Conservation (phyloP, 768 basidiomycete genomes). For the Mycena polygramma region DNA sequence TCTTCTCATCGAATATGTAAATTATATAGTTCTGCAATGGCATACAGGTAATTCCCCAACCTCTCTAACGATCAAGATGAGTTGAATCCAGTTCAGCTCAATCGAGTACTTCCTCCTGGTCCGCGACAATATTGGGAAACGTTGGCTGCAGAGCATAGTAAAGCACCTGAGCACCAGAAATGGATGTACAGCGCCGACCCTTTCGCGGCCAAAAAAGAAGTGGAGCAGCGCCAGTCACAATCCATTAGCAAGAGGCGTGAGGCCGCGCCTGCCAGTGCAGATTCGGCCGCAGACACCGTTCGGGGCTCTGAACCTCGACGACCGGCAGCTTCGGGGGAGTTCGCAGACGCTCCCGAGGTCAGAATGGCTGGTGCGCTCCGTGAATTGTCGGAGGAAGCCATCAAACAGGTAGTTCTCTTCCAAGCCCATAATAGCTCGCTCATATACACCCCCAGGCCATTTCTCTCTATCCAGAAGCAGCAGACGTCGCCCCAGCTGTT, state of each 20-base stretch:
- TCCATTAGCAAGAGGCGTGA: constrained; percentile 59
- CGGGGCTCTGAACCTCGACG: constrained; percentile 39
- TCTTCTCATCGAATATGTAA: constrained; percentile 46
- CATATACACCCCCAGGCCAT: constrained; percentile 56
- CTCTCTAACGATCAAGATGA: constrained; percentile 83
- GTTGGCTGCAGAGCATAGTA: constrained; percentile 78
- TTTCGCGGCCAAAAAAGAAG: constrained; percentile 78
- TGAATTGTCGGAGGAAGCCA: constrained; percentile 83
- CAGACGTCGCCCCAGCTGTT: constrained; percentile 47
- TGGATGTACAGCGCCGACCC: constrained; percentile 95
- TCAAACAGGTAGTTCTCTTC: constrained; percentile 71
- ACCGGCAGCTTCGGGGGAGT: constrained; percentile 49
- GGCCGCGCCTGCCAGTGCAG: constrained; percentile 29
- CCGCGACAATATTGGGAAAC: constrained; percentile 91
- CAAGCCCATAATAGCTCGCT: constrained; percentile 23
- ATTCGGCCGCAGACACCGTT: constrained; percentile 24
- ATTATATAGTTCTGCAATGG: constrained; percentile 76
- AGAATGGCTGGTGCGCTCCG: constrained; percentile 84
- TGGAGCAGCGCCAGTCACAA: constrained; percentile 75
- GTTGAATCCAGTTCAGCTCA: constrained; percentile 75
- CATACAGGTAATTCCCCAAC: constrained; percentile 71
- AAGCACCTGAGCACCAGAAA: constrained; percentile 72
- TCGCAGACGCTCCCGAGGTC: constrained; percentile 75
- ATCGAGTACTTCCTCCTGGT: constrained; percentile 83
- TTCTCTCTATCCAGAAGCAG: constrained; percentile 63